Conservation (phyloP, 306 rosid species). For the Inga leiocalycina region DNA sequence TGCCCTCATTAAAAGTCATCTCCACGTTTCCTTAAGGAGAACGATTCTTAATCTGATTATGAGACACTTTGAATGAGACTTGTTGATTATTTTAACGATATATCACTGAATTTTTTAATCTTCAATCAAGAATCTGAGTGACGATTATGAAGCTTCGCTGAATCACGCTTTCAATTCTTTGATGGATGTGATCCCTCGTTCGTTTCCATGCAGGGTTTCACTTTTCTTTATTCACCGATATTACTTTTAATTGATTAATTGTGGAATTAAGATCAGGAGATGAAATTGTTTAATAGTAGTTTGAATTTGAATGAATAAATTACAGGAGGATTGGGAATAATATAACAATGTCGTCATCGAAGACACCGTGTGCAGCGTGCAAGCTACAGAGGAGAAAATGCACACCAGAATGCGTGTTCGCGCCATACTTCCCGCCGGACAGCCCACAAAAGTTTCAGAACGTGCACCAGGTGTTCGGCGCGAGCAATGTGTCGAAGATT, state of each 20-base stretch:
- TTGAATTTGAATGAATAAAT: too few relatives aligned
- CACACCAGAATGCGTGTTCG: slow-evolving; percentile 78
- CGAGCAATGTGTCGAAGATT: slow-evolving; percentile 74
- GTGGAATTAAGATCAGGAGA: neutral
- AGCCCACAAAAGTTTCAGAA: slow-evolving; percentile 59
- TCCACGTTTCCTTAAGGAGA: neutral
- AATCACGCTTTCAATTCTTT: neutral
- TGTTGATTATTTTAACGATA: neutral
- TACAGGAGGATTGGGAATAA: too few relatives aligned
- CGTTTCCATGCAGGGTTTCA: slow-evolving; percentile 6
- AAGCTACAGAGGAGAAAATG: slow-evolving; percentile 69
- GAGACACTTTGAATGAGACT: slow-evolving; percentile 15
- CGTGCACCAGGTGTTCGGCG: slow-evolving; percentile 80
- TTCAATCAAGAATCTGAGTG: neutral
- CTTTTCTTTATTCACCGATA: neutral
- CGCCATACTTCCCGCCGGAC: slow-evolving; percentile 84
- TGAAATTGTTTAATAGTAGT: neutral
- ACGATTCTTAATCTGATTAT: neutral
- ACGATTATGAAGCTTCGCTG: neutral
- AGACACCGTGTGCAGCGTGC: slow-evolving; percentile 82
- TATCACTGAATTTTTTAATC: neutral
- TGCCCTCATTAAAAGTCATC: neutral
- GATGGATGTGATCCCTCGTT: neutral
- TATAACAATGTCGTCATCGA: slow-evolving; percentile 39
- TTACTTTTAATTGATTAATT: neutral